Evolutionary conservation across 1,284 basidiomycete species (phyloP), one percentile per base, ranked within the genome.

Genomic region (Trametes polyzona): DNA sequence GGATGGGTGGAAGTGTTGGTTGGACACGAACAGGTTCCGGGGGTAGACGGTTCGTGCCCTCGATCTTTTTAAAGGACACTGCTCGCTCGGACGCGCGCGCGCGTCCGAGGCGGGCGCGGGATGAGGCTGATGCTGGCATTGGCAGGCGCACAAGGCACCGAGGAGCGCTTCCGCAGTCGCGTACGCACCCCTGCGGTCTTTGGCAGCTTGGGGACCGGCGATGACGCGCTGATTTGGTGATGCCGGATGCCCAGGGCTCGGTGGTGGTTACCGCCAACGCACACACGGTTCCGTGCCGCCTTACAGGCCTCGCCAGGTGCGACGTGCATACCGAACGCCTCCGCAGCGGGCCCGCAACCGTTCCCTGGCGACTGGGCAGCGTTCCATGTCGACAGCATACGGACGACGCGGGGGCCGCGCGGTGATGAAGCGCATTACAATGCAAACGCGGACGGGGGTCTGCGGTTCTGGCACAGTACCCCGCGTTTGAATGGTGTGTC

Each of bases 161-260:
- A 32, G 37, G 12, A 29, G 24, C 41, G 36, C 14, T 21, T 47
- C 11, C 37, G 52, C 46, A 42, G 52, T n/a, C n/a, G n/a, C n/a
- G n/a, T n/a, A n/a, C 52, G 43, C 27, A 40, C 37, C 29, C 42
- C 52, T 55, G 52, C 52, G 52, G 52, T 55, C 52, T 48, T 19
- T 42, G 41, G 36, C 21, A 41, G 44, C 17, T 19, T 42, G 39
- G 52, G 24, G 41, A 47, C 43, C 14, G 52, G 44, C 29, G 43
- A 55, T 55, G 52, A 47, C 52, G 51, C 44, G 44, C 24, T 55
- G 52, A 55, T 48, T 47, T 48, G 52, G 42, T 55, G 46, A 2
- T n/a, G n/a, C n/a, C n/a, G n/a, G n/a, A n/a, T n/a, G n/a, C n/a
- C n/a, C n/a, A 7, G 33, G 19, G 21, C 23, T 41, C 48, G 48